A percentile compares a stretch with the other conserved stretches of the same genome.
Evolutionary conservation across 257 asterid genomes (phyloP).

Genomic region (Anisodus tanguticus): DNA sequence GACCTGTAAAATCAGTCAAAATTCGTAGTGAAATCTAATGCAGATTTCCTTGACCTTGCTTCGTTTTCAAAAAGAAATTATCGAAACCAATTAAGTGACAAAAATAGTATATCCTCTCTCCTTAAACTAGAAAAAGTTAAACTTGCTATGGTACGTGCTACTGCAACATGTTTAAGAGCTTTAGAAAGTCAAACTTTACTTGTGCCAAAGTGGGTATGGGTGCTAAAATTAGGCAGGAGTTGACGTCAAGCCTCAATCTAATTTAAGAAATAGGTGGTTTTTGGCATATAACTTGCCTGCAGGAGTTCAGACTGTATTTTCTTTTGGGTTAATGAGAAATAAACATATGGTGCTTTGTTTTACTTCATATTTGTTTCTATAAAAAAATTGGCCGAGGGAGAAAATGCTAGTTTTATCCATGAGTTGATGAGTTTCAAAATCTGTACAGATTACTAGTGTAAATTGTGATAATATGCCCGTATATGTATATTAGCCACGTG

Average conservation of each 20-base stretch:
- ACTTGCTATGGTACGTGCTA: neutral
- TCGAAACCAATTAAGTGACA: neutral
- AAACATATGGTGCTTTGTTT: too few relatives aligned
- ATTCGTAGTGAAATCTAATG: neutral
- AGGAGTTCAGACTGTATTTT: too few relatives aligned
- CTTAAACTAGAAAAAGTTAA: neutral
- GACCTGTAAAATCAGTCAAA: neutral
- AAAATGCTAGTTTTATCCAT: too few relatives aligned
- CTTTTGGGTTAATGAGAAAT: too few relatives aligned
- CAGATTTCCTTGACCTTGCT: neutral
- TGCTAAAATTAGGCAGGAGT: neutral
- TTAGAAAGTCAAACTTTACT: neutral
- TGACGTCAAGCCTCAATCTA: neutral
- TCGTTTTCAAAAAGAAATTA: neutral
- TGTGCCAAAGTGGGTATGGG: neutral
- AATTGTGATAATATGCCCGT: too few relatives aligned
- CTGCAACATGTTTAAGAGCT: neutral
- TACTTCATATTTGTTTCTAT: too few relatives aligned
- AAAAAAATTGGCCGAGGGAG: too few relatives aligned
- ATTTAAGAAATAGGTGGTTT: neutral
- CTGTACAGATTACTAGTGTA: neutral
- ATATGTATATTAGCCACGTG: neutral
- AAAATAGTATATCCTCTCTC: neutral
- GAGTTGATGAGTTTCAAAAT: neutral
- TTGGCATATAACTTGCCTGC: too few relatives aligned